phyloP scores from a whole-genome alignment of 2,329 filamentous ascomycete species.

The Pseudogymnoascus sp. region DNA sequence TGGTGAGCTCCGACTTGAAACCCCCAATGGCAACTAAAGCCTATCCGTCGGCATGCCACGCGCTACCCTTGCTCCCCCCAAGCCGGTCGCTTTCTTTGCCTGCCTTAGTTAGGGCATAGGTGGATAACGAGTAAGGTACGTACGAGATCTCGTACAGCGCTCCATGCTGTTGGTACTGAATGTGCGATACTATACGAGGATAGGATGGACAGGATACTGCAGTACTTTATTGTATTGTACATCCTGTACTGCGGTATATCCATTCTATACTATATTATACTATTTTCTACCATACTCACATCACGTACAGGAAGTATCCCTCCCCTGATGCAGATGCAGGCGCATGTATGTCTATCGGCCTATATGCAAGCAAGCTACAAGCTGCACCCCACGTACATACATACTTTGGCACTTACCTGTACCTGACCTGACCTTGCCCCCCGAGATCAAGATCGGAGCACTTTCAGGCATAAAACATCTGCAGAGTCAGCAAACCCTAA shows the following conservation, averaged over 20 bases:
- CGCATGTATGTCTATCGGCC: slow-evolving; percentile 1
- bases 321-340: neutral
- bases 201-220: neutral
- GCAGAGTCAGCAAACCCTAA: neutral
- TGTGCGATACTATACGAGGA: neutral
- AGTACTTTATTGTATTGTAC: neutral
- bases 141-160: neutral
- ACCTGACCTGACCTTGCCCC: neutral
- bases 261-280: too few species aligned
- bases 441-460: neutral
- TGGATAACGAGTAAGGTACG: neutral
- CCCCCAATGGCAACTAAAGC: neutral
- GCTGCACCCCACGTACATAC: neutral
- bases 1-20: neutral
- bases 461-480: neutral
- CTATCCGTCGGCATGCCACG: slow-evolving; percentile 2
- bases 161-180: neutral
- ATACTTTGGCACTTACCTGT: neutral
- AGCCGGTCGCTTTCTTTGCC: neutral
- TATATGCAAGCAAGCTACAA: neutral
- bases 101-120: slow-evolving; percentile 1
- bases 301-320: neutral
- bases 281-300: neutral
- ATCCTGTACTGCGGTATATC: neutral
- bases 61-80: neutral